Evolutionary conservation across 805 yeast genomes (phyloP), one percentile per base, ranked within the genome.

Genomic region (Saturnispora zaruensis): DNA sequence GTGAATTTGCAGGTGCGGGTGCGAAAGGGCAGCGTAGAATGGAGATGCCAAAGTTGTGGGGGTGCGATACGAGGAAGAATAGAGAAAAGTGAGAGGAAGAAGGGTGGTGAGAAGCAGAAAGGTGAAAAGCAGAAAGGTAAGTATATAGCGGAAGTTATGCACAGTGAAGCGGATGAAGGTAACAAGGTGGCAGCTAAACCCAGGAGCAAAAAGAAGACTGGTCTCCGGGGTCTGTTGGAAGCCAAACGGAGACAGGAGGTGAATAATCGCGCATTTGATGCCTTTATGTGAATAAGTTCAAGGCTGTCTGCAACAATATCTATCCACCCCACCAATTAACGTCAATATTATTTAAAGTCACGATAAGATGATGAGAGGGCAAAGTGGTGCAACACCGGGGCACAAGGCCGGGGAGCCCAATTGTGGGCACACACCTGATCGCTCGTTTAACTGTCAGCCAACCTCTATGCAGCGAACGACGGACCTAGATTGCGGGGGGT

Each of bases 401-500:
- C n/a, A n/a, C n/a, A n/a, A n/a, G n/a, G n/a, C n/a, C n/a, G n/a
- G n/a, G n/a, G n/a, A n/a, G n/a, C n/a, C n/a, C n/a, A n/a, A n/a
- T n/a, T n/a, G n/a, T n/a, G n/a, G n/a, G n/a, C n/a, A n/a, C n/a
- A n/a, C n/a, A n/a, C n/a, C n/a, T n/a, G n/a, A n/a, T n/a, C n/a
- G n/a, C n/a, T n/a, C n/a, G n/a, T n/a, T n/a, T n/a, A n/a, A n/a
- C n/a, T n/a, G n/a, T n/a, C n/a, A n/a, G n/a, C n/a, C n/a, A n/a
- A n/a, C n/a, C n/a, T n/a, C n/a, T n/a, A n/a, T n/a, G n/a, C n/a
- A n/a, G n/a, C n/a, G 51, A 58, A 36, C 53, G 55, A 4, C 57
- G 57, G 46, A 62, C 59, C 55, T 56, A 62, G 44, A 62, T 59
- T 54, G 56, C 59, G 45, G 57, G 53, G 56, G 59, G 56, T 38